phyloP scores from a whole-genome alignment of 1,139 yeast genomes.

The Geotrichum fermentans region DNA sequence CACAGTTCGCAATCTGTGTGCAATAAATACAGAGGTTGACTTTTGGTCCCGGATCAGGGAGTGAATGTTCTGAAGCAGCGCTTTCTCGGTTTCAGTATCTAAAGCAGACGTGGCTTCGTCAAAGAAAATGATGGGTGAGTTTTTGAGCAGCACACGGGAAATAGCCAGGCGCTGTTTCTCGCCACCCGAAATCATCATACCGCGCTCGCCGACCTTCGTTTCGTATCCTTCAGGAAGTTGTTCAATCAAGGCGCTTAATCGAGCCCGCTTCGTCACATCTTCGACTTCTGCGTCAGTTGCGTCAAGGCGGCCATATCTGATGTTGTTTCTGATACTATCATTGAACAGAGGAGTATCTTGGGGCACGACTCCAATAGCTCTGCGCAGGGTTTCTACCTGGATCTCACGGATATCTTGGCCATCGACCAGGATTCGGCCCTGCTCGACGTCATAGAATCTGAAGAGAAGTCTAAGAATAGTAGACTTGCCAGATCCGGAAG shows the following conservation, averaged over 20 bases:
- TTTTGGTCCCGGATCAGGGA: constrained; percentile 51
- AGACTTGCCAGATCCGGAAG: constrained; percentile 93
- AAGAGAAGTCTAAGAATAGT: constrained; percentile 79
- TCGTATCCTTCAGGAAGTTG: constrained; percentile 79
- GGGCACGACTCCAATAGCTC: constrained; percentile 85
- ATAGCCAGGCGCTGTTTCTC: constrained; percentile 95
- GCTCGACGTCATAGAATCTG: constrained; percentile 78
- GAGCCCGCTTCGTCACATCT: constrained; percentile 62
- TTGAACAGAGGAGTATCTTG: constrained; percentile 96
- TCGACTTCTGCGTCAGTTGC: constrained; percentile 72
- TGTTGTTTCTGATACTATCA: constrained; percentile 81
- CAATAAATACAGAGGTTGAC: constrained; percentile 82
- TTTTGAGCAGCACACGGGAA: constrained; percentile 77
- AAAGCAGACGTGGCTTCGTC: constrained; percentile 97
- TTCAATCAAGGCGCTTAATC: constrained; percentile 55
- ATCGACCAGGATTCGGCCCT: constrained; percentile 77
- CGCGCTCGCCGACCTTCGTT: constrained; percentile 96
- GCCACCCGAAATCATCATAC: constrained; percentile 98
- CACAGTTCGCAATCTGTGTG: constrained; percentile 88
- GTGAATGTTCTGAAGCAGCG: constrained; percentile 67
- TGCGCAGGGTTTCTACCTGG: constrained; percentile 69
- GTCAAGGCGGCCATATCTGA: constrained; percentile 74
- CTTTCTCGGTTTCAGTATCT: constrained; percentile 93
- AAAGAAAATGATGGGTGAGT: constrained; percentile 85
- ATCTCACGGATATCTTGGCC: constrained; percentile 83